Evolutionary conservation across 1,139 yeast genomes (phyloP), one percentile per base, ranked within the genome.

Genomic region (Debaryomyces nepalensis): DNA sequence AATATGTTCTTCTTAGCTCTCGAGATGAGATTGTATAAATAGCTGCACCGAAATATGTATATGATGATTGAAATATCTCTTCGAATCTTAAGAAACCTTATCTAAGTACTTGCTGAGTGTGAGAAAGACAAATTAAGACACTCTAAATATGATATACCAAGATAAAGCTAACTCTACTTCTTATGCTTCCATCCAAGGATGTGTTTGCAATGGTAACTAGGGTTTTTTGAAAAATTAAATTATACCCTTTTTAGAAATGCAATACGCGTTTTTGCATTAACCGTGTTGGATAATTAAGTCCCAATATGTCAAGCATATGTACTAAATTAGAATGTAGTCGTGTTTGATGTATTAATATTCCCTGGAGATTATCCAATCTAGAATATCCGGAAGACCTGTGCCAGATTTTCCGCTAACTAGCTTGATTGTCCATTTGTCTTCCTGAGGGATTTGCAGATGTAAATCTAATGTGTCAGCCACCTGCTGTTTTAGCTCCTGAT

Each of bases 321-420:
- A 19, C 34, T 9, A 20, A 21, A 20, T 24, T 11, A 21, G 30
- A 10, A 15, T n/a, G 12, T 16, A 16, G 31, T 22, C 24, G 33
- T 19, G 33, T 30, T 10, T 31, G 29, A 26, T 26, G 31, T 23
- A 15, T 15, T 23, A 53, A 38, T 48, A 57, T 12, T 52, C 57
- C 38, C 59, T 50, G 3, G 52, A 48, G 1, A 69, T 62, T 4
- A 80, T 61, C 85, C 85, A 81, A 9, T 77, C 71, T 33, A 83
- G 53, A 0, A 77, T 80, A 11, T 54, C 54, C 0, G 54, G 53
- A 12, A 84, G 49, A 6, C 81, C 80, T 33, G 58, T 55, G 0
- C 87, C 85, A 0, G 84, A 73, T 46, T 65, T 69, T 0, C 88
- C 93, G 57, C 87, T 81, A 29, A 81, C 79, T 35, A 68, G 57